These are phyloP conservation scores for Xylaria sp. DNA, from an alignment of 2,329 filamentous ascomycete genomes.

Conservation along the genomic window DNA sequence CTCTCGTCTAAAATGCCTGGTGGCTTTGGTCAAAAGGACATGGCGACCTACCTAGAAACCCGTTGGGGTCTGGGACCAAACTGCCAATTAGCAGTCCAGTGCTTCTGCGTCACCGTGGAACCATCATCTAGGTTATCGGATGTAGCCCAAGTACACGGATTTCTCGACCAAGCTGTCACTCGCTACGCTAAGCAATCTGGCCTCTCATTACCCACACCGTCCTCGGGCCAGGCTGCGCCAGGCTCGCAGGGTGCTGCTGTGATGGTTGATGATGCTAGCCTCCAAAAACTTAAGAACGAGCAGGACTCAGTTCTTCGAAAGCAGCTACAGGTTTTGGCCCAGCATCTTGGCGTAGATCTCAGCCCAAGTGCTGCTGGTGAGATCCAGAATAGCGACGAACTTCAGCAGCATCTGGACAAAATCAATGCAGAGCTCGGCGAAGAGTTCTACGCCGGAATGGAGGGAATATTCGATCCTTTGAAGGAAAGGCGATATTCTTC, in stretches of 20 bases:
- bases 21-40: slow-evolving; percentile 97
- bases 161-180: slow-evolving; percentile 86
- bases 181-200: slow-evolving; percentile 89
- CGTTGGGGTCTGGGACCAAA: slow-evolving; percentile 89
- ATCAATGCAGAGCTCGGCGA: slow-evolving; percentile 97
- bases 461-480: slow-evolving; percentile 90
- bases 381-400: slow-evolving; percentile 83
- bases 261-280: slow-evolving; percentile 99
- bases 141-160: slow-evolving; percentile 90
- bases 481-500: slow-evolving; percentile 98
- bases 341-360: slow-evolving; percentile 96
- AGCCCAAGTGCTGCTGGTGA: slow-evolving; percentile 90
- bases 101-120: slow-evolving; percentile 92
- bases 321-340: slow-evolving; percentile 91
- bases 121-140: slow-evolving; percentile 87
- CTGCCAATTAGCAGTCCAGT: slow-evolving; percentile 87
- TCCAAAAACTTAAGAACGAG: slow-evolving; percentile 96
- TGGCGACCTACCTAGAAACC: slow-evolving; percentile 93
- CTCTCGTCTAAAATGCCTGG: slow-evolving; percentile 99
- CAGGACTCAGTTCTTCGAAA: slow-evolving; percentile 97
- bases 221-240: slow-evolving; percentile 77
- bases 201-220: slow-evolving; percentile 81
- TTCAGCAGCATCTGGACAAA: slow-evolving; percentile 88
- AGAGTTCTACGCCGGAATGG: slow-evolving; percentile 92
- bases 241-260: slow-evolving; percentile 78